A percentile compares a stretch with the other conserved stretches of the same genome.
These are phyloP conservation scores for Neurospora sp. DNA, from an alignment of 495 filamentous ascomycete species.

Conservation along the genomic window DNA sequence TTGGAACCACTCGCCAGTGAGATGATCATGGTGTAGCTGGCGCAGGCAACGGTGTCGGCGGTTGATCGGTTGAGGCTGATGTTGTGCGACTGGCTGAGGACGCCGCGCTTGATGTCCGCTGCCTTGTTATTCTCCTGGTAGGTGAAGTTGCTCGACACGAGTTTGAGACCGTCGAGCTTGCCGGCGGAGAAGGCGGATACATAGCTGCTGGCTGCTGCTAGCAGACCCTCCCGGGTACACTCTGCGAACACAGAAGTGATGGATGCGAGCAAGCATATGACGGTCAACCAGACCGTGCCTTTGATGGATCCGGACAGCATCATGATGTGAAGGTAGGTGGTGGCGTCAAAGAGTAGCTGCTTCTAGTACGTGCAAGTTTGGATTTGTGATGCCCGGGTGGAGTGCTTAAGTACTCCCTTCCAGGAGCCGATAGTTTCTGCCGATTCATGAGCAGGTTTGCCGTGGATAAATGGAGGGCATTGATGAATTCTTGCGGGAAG, in stretches of 20 bases:
- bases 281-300: neutral
- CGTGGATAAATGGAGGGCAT: neutral
- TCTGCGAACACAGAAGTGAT: constrained; percentile 9
- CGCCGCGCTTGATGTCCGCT: constrained; percentile 20
- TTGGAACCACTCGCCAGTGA: constrained; percentile 12
- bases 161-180: constrained; percentile 14
- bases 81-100: constrained; percentile 25
- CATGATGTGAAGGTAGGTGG: neutral
- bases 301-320: neutral
- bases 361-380: neutral
- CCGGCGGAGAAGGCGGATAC: constrained; percentile 25
- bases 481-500: neutral
- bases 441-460: neutral
- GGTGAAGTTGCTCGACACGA: constrained; percentile 26
- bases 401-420: neutral
- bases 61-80: constrained; percentile 29
- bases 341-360: neutral
- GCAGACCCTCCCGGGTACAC: constrained; percentile 29
- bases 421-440: neutral
- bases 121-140: constrained; percentile 36
- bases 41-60: constrained; percentile 31
- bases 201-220: constrained; percentile 28
- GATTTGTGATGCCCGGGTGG: neutral
- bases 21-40: constrained; percentile 35
- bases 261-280: neutral